Evolutionary conservation across 805 yeast species (phyloP).

Genomic region (Pachysolen tannophilus): DNA sequence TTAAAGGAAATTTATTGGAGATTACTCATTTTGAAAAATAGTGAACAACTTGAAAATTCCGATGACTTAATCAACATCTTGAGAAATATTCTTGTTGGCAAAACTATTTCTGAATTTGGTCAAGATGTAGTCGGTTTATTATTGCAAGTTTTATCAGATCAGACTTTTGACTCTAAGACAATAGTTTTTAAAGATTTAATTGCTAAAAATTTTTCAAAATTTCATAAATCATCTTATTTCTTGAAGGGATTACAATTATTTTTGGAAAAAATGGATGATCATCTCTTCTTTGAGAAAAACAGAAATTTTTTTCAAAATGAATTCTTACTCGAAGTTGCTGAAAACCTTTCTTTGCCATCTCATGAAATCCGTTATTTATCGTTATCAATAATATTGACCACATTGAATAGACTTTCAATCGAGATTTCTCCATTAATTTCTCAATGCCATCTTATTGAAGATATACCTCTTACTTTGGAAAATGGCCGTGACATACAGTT

Average conservation of each 20-base stretch:
- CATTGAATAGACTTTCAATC: constrained; percentile 24
- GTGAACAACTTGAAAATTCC: constrained; percentile 21
- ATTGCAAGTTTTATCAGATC: constrained; percentile 24
- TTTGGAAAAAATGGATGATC: constrained; percentile 9
- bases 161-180: constrained; percentile 14
- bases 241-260: constrained; percentile 26
- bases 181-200: constrained; percentile 14
- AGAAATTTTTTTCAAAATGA: constrained; percentile 10
- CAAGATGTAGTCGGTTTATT: constrained; percentile 36
- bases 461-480: constrained; percentile 59
- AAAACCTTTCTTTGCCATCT: constrained; percentile 40
- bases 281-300: too few species aligned
- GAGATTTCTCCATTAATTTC: constrained; percentile 33
- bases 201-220: constrained; percentile 17
- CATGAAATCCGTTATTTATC: constrained; percentile 42
- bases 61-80: constrained; percentile 16
- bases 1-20: constrained; percentile 44
- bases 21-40: constrained; percentile 30
- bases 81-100: constrained; percentile 6
- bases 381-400: constrained; percentile 29
- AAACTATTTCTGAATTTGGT: constrained; percentile 20
- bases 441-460: constrained; percentile 55
- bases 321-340: constrained; percentile 17
- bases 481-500: constrained; percentile 69
- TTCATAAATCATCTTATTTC: constrained; percentile 28